phyloP scores from a whole-genome alignment of 2,329 filamentous ascomycete species.

The Diaporthe sp. region DNA sequence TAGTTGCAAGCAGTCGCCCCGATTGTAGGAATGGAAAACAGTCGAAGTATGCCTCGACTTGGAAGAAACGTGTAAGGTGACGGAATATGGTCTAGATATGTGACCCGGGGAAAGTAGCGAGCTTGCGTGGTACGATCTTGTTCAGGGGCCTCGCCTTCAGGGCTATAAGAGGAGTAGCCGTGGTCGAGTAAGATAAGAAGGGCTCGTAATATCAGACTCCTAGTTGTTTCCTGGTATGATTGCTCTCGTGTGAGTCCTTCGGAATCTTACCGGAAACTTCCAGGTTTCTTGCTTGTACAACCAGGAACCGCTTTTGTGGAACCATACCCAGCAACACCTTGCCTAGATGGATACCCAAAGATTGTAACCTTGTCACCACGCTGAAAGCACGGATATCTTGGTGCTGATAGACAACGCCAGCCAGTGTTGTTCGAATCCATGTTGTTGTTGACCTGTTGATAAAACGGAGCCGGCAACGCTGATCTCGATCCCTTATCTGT shows the following conservation, averaged over 20 bases:
- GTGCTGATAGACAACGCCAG: not conserved
- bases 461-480: not conserved
- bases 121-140: not conserved
- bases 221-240: not conserved
- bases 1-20: not conserved
- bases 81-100: not conserved
- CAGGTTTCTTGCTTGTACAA: not conserved
- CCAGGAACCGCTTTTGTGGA: not conserved
- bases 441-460: not conserved
- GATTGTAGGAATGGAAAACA: not conserved
- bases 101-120: not conserved
- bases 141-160: not conserved
- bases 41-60: not conserved
- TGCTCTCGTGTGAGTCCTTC: not conserved
- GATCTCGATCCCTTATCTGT: not conserved
- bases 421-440: not conserved
- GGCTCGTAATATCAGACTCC: not conserved
- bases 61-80: not conserved
- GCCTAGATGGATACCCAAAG: not conserved
- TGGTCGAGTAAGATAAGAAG: not conserved
- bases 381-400: not conserved
- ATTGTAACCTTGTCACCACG: not conserved
- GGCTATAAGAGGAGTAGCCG: not conserved
- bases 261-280: not conserved
- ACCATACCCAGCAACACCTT: not conserved